Evolutionary conservation across 164 flowering plant genomes (phyloP), one percentile per base, ranked within the genome.

Genomic region (Sextonia rubra): DNA sequence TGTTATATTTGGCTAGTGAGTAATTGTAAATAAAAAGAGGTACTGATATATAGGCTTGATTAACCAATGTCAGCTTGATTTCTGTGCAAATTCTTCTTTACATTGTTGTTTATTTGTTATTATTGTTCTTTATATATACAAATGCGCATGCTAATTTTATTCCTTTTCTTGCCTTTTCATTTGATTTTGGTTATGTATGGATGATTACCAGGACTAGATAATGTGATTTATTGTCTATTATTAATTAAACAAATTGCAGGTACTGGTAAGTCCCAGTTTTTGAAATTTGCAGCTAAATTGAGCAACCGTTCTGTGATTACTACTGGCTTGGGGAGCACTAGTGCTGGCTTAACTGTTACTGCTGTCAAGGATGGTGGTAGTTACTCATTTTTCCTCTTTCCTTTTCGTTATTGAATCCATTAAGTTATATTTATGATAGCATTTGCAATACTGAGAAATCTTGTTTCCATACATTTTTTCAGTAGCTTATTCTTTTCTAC

Each of bases 301-400:
- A 88, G 99, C 87, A 93, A 90, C 77, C 84, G 99, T 77, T 87
- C 99, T 81, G 99, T 95, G 68, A 91, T 95, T 74, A 91, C 99
- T n/a, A 93, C 98, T 72, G 99, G 98, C 2, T 78, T 95, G 77
- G 99, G 99, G 71, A 92, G 98, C 81, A 95, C 99, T 9, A 93
- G 98, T 84, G 98, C 99, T 75, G 98, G 99, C 69, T 77, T 95
- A 79, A 95, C 99, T 69, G 99, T 95, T 29, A 93, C 99, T 75
- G 99, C 99, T 15, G 98, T 95, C 69, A 91, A 88, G 78, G 97
- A 95, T 86, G 97, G 94, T 79, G 99, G 99, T 90, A 80, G 48
- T 12, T 20, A 6, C 15, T 47, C 56, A 61, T 61, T 61, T 61
- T 22, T 61, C 27, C 67, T 64, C 37, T 29, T 27, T 5, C 17